Base-by-base conservation (phyloP, 148 eudicot species). In the Dianthus caryophyllus region DNA sequence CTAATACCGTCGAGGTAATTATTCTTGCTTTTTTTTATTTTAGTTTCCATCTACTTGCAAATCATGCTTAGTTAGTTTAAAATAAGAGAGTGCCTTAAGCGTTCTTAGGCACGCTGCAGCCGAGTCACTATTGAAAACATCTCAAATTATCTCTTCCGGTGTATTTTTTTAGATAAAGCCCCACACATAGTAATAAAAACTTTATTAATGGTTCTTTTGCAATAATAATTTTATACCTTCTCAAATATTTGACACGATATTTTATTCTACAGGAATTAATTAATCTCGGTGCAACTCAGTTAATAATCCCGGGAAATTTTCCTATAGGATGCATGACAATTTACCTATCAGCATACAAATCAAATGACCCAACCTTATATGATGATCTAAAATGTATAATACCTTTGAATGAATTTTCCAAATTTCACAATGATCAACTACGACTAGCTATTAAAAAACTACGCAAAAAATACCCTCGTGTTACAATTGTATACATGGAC, bases 231-330 rank as follows among this genome's bases (percentile, higher is more conserved):
- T n/a, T n/a, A n/a, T n/a, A n/a, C n/a, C n/a, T n/a, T n/a, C n/a
- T n/a, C n/a, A n/a, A n/a, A n/a, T n/a, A n/a, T n/a, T n/a, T n/a
- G n/a, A n/a, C n/a, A n/a, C n/a, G n/a, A n/a, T 47, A 4, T 27
- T 33, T 5, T 24, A 13, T 27, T 24, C 10, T 48, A 15, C 52
- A 78, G 82, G 79, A 79, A 64, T 70, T 79, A 38, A 75, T 79
- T 24, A 16, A 33, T 25, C 58, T 79, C 15, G 82, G 82, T 1
- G 82, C 79, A 5, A 58, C 26, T 22, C 70, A 57, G 57, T 53
- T 79, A 5, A 50, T 71, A 7, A 70, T 79, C 20, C 82, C 82
- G 0, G 79, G 82, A 44, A 75, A 75, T 59, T 75, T 79, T 66
- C 73, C 68, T 0, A 59, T 79, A n/a, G 82, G 82, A 8, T 79